Conservation (phyloP, 768 basidiomycete genomes). For the Naganishia friedmannii region DNA sequence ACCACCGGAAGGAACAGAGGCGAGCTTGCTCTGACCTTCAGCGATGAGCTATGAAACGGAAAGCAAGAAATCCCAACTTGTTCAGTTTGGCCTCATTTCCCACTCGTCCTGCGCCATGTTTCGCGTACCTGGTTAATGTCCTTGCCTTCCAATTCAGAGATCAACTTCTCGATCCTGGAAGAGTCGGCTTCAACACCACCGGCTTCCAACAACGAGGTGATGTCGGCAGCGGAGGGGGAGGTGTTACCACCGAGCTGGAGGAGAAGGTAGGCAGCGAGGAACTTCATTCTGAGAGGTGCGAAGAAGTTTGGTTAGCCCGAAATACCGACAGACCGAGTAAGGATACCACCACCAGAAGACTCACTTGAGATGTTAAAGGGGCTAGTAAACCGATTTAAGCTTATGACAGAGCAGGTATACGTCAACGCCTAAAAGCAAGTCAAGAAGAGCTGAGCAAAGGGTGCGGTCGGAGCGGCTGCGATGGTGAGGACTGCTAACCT, state of each 20-base stretch:
- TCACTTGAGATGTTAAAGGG: constrained; percentile 33
- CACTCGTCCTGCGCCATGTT: not conserved
- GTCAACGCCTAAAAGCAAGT: constrained; percentile 29
- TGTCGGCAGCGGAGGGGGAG: constrained; percentile 76
- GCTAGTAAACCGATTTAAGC: constrained; percentile 38
- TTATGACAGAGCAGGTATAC: constrained; percentile 33
- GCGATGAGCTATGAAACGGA: constrained; percentile 68
- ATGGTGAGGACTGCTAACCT: constrained; percentile 18
- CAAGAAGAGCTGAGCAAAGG: constrained; percentile 6
- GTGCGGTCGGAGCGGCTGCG: not conserved
- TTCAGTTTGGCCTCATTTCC: no score
- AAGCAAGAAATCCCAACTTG: not conserved
- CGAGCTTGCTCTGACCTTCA: constrained; percentile 86
- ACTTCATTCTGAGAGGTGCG: constrained; percentile 45
- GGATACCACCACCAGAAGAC: not conserved
- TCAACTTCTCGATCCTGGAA: constrained; percentile 71
- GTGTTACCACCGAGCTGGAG: constrained; percentile 91
- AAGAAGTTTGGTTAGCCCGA: not conserved
- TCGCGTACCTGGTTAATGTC: constrained; percentile 69
- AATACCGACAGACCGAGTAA: not conserved
- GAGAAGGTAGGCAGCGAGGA: constrained; percentile 91
- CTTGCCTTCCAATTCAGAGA: constrained; percentile 88
- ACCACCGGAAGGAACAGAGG: constrained; percentile 96
- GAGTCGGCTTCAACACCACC: constrained; percentile 89
- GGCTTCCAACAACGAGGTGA: constrained; percentile 78